phyloP scores from a whole-genome alignment of 2,329 filamentous ascomycete species.

The Trichophyton simii region DNA sequence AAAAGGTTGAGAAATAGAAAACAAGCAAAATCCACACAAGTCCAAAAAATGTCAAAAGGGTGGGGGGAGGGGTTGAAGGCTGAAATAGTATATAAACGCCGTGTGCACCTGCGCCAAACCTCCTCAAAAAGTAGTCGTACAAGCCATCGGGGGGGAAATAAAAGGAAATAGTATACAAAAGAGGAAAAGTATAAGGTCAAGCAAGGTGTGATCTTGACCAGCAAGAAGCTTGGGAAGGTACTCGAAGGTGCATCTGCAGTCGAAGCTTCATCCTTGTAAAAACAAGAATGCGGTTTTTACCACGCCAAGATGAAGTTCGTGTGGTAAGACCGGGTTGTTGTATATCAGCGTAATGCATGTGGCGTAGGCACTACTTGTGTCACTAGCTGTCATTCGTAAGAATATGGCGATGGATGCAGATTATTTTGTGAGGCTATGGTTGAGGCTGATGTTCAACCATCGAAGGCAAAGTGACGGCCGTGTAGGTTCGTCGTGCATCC shows the following conservation, averaged over 20 bases:
- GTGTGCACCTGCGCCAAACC: background rate
- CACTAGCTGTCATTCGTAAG: background rate
- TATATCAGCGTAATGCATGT: background rate
- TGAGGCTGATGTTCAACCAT: background rate
- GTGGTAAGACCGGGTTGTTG: background rate
- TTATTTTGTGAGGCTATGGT: background rate
- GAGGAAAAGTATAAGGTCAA: background rate
- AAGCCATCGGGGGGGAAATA: background rate
- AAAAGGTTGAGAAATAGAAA: background rate
- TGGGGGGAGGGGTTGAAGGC: background rate
- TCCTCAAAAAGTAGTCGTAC: background rate
- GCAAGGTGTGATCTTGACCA: background rate
- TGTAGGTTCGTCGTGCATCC: too few relatives aligned
- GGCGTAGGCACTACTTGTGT: background rate
- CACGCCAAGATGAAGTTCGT: background rate
- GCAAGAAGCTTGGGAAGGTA: background rate
- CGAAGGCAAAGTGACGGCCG: background rate
- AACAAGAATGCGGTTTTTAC: background rate
- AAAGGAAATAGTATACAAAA: background rate
- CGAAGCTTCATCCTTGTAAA: background rate
- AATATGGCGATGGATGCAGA: background rate
- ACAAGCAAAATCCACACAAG: background rate
- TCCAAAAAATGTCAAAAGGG: background rate
- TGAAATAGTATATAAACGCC: background rate
- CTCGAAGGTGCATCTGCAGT: background rate